These are phyloP conservation scores for Backusella parvicylindrica DNA, from an alignment of 192 early-diverging fungal species.

Conservation along the genomic window DNA sequence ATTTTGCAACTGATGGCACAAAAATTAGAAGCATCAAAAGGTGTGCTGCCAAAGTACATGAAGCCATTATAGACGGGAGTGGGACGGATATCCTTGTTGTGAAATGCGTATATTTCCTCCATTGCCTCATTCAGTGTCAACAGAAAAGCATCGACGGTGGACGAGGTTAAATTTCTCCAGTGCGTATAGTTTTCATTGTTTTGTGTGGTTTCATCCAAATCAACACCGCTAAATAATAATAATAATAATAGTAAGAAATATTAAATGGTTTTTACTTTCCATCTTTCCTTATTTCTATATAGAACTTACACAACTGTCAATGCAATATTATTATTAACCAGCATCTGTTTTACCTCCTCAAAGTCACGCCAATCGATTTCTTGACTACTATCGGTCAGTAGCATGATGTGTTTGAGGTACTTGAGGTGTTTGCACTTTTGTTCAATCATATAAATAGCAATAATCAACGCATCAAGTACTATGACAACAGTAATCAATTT, in stretches of 20 bases:
- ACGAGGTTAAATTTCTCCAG: neutral
- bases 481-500: too few species aligned
- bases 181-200: neutral
- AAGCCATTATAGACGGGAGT: neutral
- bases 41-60: neutral
- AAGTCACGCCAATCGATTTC: neutral
- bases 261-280: too few species aligned
- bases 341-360: neutral
- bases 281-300: neutral
- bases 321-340: neutral
- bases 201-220: neutral
- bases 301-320: neutral
- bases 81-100: neutral
- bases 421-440: neutral
- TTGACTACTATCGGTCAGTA: neutral
- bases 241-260: too few species aligned
- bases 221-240: neutral
- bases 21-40: neutral
- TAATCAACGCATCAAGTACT: slow-evolving; percentile 2
- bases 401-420: neutral
- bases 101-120: neutral
- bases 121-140: neutral
- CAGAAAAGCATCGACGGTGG: neutral
- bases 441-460: neutral
- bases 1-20: neutral